These are phyloP conservation scores for Sanghuangporus baumii DNA, from an alignment of 1,284 basidiomycete species.

Conservation along the genomic window DNA sequence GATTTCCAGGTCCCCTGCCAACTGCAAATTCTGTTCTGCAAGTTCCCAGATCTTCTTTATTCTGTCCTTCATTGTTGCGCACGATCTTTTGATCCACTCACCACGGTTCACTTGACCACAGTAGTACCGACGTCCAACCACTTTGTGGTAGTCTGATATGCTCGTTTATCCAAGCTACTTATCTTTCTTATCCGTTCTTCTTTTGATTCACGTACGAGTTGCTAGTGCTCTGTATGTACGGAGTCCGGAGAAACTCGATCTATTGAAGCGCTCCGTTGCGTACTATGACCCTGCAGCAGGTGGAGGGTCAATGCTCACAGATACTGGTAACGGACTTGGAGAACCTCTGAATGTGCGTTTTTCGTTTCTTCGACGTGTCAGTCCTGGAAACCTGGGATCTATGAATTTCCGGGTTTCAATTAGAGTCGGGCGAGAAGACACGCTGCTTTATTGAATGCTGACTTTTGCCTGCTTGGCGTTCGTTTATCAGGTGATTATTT, in stretches of 20 bases:
- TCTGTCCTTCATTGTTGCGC: too few species aligned
- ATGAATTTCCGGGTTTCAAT: too few species aligned
- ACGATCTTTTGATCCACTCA: too few species aligned
- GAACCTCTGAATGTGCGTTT: conserved; percentile 62
- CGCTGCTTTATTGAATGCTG: neutral
- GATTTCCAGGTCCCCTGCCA: too few species aligned
- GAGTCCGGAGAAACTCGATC: neutral
- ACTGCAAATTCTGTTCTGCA: neutral
- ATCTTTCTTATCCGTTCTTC: neutral
- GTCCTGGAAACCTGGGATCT: neutral
- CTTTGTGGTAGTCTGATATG: neutral
- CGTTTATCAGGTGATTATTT: conserved; percentile 21
- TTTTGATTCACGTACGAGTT: neutral
- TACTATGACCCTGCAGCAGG: conserved; percentile 39
- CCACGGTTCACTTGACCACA: too few species aligned
- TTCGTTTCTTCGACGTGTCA: neutral
- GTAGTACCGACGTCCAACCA: too few species aligned
- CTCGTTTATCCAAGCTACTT: neutral
- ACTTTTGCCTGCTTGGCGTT: neutral
- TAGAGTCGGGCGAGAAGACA: neutral
- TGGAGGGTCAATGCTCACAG: conserved; percentile 51
- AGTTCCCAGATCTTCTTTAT: neutral
- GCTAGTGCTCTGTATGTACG: neutral
- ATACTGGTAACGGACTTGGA: conserved; percentile 44
- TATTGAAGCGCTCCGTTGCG: conserved; percentile 23